Percentiles rank a stretch among this genome's conserved stretches.
Conservation (phyloP, 192 early-diverging fungal species). For the Kickxella alabastrina region DNA sequence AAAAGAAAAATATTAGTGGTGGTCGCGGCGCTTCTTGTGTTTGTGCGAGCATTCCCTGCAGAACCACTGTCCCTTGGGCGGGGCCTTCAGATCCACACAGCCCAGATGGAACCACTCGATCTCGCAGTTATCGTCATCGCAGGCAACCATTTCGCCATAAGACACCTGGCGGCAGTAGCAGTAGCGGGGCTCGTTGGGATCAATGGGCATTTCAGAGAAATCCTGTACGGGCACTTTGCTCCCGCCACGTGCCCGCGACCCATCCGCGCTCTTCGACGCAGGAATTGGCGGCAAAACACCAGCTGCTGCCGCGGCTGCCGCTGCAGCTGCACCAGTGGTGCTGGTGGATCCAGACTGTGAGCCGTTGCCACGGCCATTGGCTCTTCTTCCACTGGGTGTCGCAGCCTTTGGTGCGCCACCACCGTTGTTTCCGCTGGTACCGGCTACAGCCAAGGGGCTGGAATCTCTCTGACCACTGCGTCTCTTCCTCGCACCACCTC, state of each 20-base stretch:
- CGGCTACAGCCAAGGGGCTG: not conserved
- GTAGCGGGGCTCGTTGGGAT: slow-evolving; percentile 95
- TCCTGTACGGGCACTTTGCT: slow-evolving; percentile 19
- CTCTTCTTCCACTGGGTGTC: slow-evolving; percentile 15
- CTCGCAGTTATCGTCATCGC: slow-evolving; percentile 86
- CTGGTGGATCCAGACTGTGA: no score
- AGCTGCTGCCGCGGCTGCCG: not conserved
- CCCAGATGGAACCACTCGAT: slow-evolving; percentile 98
- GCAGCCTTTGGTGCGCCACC: slow-evolving; percentile 9
- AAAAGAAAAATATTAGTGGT: slow-evolving; percentile 11
- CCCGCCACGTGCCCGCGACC: no score
- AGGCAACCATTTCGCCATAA: slow-evolving; percentile 97
- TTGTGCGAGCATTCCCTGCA: slow-evolving; percentile 71
- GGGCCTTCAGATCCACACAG: slow-evolving; percentile 84
- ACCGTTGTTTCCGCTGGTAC: no score
- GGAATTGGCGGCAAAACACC: not conserved
- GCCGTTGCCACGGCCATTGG: slow-evolving; percentile 3
- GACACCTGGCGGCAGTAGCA: slow-evolving; percentile 95
- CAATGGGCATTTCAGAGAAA: slow-evolving; percentile 71
- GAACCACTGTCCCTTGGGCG: slow-evolving; percentile 94
- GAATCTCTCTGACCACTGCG: not conserved
- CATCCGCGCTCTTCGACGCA: slow-evolving; percentile 1
- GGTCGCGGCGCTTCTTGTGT: slow-evolving; percentile 41
- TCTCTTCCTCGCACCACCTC: not conserved
- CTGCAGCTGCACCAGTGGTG: no score